These are phyloP conservation scores for Penicillium sp. DNA, from an alignment of 2,329 filamentous ascomycete genomes.

Conservation along the genomic window DNA sequence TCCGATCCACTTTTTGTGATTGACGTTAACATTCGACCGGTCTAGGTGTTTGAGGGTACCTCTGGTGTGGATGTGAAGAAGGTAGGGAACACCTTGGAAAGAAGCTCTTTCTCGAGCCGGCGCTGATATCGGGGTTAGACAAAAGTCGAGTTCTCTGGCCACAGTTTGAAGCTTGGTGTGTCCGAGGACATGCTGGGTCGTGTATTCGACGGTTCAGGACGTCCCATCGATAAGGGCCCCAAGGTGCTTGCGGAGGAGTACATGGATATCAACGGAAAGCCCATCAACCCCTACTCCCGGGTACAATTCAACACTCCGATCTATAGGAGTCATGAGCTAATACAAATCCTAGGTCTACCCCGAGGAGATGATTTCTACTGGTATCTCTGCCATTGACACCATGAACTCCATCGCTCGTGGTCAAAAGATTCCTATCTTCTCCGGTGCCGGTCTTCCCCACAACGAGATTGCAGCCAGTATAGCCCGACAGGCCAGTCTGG, in stretches of 20 bases:
- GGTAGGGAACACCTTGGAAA: constrained; percentile 52
- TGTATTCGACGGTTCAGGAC: constrained; percentile 97
- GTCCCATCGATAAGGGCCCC: constrained; percentile 97
- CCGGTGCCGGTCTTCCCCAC: constrained; percentile 94
- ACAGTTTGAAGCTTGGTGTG: constrained; percentile 97
- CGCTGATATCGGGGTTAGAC: constrained; percentile 59
- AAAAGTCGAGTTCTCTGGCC: constrained; percentile 93
- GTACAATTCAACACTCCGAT: constrained; percentile 51
- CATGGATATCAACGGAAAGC: constrained; percentile 97
- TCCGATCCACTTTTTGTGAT: constrained; percentile 6
- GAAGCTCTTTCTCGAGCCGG: constrained; percentile 12
- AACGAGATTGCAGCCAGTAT: constrained; percentile 99
- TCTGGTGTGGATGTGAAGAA: constrained; percentile 98
- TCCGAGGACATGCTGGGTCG: constrained; percentile 99
- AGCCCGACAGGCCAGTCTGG: constrained; percentile 92
- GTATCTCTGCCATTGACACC: constrained; percentile 98
- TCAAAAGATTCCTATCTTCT: constrained; percentile 99
- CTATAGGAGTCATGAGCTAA: constrained; percentile 15
- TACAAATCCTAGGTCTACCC: constrained; percentile 73
- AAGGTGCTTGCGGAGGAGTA: constrained; percentile 98
- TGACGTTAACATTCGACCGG: constrained; percentile 23
- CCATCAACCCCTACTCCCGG: constrained; percentile 97
- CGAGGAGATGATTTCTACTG: constrained; percentile 99
- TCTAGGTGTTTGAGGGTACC: constrained; percentile 94
- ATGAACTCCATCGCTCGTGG: constrained; percentile 98